Evolutionary conservation across 2,329 filamentous ascomycete genomes (phyloP).

Genomic region (Hymenoscyphus scutula): DNA sequence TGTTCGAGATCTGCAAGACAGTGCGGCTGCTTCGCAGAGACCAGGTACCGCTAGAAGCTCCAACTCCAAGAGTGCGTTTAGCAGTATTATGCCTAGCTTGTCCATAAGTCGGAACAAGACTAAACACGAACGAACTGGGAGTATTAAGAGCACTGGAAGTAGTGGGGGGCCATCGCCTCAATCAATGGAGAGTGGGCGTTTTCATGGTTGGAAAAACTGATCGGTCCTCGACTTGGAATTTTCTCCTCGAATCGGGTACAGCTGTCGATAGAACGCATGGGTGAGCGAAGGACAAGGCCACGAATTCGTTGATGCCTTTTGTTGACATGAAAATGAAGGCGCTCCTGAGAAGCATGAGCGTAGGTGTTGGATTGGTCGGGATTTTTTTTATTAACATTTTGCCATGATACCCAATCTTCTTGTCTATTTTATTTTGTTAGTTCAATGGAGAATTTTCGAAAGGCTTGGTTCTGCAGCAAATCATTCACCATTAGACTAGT

Average conservation of each 20-base stretch:
- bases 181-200: background rate
- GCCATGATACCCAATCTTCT: conserved; percentile 4
- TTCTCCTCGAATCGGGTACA: background rate
- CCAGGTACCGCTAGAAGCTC: conserved; percentile 4
- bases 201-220: background rate
- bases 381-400: background rate
- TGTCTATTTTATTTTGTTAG: background rate
- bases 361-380: background rate
- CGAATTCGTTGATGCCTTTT: no score
- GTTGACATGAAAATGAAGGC: background rate
- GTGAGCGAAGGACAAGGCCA: no score
- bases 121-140: conserved; percentile 16
- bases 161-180: conserved; percentile 5
- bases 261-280: no score
- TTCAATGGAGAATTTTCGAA: no score
- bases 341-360: background rate
- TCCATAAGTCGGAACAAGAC: conserved; percentile 19
- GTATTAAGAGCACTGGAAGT: conserved; percentile 15
- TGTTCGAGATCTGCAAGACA: conserved; percentile 27
- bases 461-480: no score
- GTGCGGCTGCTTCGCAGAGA: background rate
- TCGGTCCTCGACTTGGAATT: background rate
- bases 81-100: conserved; percentile 5
- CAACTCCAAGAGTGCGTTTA: conserved; percentile 11
- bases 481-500: no score